phyloP scores from a whole-genome alignment of 1,284 basidiomycete species.

The Tausonia pullulans region DNA sequence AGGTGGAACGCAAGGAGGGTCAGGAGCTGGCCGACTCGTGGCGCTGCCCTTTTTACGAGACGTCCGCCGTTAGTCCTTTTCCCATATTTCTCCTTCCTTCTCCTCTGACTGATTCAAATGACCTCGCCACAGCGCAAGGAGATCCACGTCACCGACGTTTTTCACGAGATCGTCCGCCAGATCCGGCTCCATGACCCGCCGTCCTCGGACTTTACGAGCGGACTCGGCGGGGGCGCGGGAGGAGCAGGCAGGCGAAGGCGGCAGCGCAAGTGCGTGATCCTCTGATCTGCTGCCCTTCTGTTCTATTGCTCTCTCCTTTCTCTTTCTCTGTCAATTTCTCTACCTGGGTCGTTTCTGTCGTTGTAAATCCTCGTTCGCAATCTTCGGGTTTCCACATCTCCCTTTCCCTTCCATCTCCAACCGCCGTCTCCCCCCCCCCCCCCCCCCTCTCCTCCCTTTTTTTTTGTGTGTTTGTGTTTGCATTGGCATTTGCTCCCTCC shows the following conservation, averaged over 20 bases:
- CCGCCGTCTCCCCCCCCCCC: no score
- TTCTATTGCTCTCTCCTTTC: neutral
- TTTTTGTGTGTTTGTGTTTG: no score
- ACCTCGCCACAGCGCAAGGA: conserved; percentile 17
- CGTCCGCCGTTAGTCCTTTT: conserved; percentile 25
- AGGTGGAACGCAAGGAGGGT: conserved; percentile 21
- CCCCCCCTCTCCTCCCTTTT: no score
- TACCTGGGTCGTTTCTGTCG: no score
- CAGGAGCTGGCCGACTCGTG: conserved; percentile 20
- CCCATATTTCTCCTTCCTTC: neutral
- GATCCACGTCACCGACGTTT: conserved; percentile 21
- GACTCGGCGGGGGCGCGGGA: neutral
- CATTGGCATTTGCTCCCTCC: no score
- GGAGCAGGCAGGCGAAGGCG: neutral
- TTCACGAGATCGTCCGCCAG: conserved; percentile 23
- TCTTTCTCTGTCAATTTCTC: neutral
- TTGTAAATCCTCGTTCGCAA: no score
- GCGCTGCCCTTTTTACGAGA: conserved; percentile 25
- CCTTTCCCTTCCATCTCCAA: no score
- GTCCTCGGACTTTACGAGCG: neutral
- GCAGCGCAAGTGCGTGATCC: conserved; percentile 2
- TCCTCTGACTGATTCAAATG: neutral
- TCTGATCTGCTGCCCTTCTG: neutral
- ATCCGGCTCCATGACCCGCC: conserved; percentile 18
- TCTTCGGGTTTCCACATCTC: no score